Evolutionary conservation across 257 asterid genomes (phyloP).

Genomic region (Catharanthus roseus): DNA sequence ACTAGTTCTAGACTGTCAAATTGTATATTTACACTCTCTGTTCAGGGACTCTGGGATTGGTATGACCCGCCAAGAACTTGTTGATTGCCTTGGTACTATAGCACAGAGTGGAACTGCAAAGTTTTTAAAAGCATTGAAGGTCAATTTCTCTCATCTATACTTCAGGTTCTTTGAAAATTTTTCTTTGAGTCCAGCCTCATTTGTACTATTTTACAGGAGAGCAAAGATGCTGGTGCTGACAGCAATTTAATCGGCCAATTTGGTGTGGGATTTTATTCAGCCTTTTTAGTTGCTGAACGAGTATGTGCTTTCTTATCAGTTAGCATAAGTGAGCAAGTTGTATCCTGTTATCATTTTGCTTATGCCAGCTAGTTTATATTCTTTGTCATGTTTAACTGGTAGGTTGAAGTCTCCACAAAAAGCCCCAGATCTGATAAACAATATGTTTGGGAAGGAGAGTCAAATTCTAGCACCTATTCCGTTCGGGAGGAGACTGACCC

Average conservation of each 20-base stretch:
- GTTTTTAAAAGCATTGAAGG: slow-evolving; percentile 89
- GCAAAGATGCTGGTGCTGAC: slow-evolving; percentile 88
- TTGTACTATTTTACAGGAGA: slow-evolving; percentile 53
- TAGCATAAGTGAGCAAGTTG: not conserved
- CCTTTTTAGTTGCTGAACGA: slow-evolving; percentile 90
- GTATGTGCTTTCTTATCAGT: slow-evolving; percentile 28
- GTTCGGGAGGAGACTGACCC: slow-evolving; percentile 92
- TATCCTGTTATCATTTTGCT: not conserved
- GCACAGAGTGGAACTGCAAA: slow-evolving; percentile 99
- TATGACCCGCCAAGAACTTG: slow-evolving; percentile 86
- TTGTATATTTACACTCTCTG: slow-evolving; percentile 11
- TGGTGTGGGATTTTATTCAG: slow-evolving; percentile 97
- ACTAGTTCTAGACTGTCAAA: not conserved
- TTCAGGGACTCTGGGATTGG: slow-evolving; percentile 95
- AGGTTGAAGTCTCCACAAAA: slow-evolving; percentile 98
- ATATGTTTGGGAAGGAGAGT: slow-evolving; percentile 97
- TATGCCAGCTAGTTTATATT: slow-evolving; percentile 6
- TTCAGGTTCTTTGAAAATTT: not conserved
- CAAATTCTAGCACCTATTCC: slow-evolving; percentile 84
- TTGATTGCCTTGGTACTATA: slow-evolving; percentile 94
- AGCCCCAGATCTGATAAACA: slow-evolving; percentile 95
- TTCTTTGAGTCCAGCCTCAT: not conserved
- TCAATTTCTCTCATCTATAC: slow-evolving; percentile 15
- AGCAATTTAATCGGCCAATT: slow-evolving; percentile 98
- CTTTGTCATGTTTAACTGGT: slow-evolving; percentile 10